phyloP scores from a whole-genome alignment of 495 filamentous ascomycete genomes.

The Neurospora terricola region DNA sequence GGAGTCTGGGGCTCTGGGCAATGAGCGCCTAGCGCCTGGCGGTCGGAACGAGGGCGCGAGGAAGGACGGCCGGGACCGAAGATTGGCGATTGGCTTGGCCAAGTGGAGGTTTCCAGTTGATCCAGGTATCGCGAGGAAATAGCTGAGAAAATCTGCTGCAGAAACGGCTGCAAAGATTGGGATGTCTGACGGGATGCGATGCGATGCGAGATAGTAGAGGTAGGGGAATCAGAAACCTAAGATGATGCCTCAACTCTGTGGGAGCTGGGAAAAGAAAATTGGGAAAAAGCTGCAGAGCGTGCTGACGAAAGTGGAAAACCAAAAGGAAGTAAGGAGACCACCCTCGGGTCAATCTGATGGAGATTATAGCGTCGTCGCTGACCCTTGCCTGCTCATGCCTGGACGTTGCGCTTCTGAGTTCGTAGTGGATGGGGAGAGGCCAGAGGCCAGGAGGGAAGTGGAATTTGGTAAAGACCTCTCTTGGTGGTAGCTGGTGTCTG shows the following conservation, averaged over 20 bases:
- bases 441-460: not conserved
- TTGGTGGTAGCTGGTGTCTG: not conserved
- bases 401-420: not conserved
- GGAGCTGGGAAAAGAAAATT: not conserved
- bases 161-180: not conserved
- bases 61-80: not conserved
- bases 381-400: not conserved
- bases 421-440: not conserved
- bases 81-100: not conserved
- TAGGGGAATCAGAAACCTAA: not conserved
- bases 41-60: not conserved
- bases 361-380: not conserved
- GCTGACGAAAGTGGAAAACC: not conserved
- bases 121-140: not conserved
- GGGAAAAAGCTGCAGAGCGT: not conserved
- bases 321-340: not conserved
- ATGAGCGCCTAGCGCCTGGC: not conserved
- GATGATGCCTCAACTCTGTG: not conserved
- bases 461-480: not conserved
- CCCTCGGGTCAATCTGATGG: not conserved
- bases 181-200: not conserved
- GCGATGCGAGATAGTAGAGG: not conserved
- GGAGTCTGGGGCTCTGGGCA: not conserved
- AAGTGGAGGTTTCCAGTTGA: not conserved
- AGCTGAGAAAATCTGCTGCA: not conserved